These are phyloP conservation scores for Monilinia fructicola DNA, from an alignment of 2,329 filamentous ascomycete genomes.

Conservation along the genomic window DNA sequence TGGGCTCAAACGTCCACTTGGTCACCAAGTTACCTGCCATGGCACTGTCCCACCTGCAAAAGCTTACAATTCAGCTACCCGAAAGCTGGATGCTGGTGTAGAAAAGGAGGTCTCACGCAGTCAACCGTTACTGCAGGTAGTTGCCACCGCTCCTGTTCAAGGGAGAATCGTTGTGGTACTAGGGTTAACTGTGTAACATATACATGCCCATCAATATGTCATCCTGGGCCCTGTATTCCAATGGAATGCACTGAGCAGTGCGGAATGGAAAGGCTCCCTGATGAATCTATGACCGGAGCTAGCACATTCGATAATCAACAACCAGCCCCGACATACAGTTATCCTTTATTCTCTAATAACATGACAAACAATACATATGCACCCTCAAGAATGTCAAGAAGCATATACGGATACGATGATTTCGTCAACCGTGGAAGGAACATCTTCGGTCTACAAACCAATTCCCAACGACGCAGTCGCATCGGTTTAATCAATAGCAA, in stretches of 20 bases:
- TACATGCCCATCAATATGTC: slow-evolving; percentile 8
- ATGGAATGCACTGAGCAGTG: neutral
- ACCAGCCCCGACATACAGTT: neutral
- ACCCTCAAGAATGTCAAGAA: neutral
- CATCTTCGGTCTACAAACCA: no score
- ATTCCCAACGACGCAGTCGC: neutral
- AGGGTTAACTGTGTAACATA: neutral
- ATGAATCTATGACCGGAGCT: no score
- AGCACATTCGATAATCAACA: neutral
- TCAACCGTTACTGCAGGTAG: neutral
- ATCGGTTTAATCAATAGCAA: neutral
- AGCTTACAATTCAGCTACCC: neutral
- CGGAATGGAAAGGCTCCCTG: neutral
- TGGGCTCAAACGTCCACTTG: neutral
- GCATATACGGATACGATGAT: no score
- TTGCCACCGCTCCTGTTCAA: neutral
- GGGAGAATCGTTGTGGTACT: neutral
- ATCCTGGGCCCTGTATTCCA: slow-evolving; percentile 11
- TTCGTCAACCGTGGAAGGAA: no score
- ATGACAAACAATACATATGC: neutral
- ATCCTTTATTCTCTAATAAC: neutral
- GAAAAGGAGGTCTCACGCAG: neutral
- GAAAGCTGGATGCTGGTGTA: neutral
- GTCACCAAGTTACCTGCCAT: neutral
- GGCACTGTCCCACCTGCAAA: slow-evolving; percentile 1